Conservation (phyloP, 345 rosid species). For the Anastatica hierochuntica region DNA sequence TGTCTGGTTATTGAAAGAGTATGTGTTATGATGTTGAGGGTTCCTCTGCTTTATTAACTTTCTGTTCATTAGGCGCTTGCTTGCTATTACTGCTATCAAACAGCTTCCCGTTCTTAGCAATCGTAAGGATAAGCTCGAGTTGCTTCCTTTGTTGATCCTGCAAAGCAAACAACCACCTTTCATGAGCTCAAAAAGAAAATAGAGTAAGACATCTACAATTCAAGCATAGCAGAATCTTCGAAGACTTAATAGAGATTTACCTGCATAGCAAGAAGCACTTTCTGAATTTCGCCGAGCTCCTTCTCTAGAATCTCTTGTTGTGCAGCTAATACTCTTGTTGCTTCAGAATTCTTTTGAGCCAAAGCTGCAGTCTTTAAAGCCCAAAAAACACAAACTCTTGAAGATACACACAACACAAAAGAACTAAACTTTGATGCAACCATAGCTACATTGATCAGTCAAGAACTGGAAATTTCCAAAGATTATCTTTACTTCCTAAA, state of each 20-base stretch:
- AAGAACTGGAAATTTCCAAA: not conserved
- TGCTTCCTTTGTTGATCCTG: conserved; percentile 92
- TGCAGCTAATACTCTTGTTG: conserved; percentile 65
- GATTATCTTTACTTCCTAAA: not conserved
- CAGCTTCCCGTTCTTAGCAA: conserved; percentile 59
- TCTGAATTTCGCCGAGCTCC: conserved; percentile 88
- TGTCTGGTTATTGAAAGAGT: not conserved
- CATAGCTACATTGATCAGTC: not conserved
- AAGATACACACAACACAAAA: conserved; percentile 13
- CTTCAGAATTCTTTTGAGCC: conserved; percentile 93
- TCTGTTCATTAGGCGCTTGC: conserved; percentile 24
- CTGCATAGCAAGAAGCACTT: conserved; percentile 92
- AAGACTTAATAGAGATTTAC: conserved; percentile 34
- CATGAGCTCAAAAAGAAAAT: conserved; percentile 2
- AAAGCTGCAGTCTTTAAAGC: conserved; percentile 72
- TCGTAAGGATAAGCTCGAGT: conserved; percentile 72
- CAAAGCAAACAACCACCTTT: conserved; percentile 20
- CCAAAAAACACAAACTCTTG: conserved; percentile 17
- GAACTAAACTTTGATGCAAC: conserved; percentile 17
- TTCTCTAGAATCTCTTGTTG: conserved; percentile 80
- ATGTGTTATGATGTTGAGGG: conserved; percentile 11
- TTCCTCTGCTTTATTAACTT: conserved; percentile 18
- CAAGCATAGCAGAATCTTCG: not conserved
- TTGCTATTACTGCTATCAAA: conserved; percentile 34
- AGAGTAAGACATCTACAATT: not conserved